Conservation (phyloP, 192 early-diverging fungal genomes). For the Coemansia sp. region DNA sequence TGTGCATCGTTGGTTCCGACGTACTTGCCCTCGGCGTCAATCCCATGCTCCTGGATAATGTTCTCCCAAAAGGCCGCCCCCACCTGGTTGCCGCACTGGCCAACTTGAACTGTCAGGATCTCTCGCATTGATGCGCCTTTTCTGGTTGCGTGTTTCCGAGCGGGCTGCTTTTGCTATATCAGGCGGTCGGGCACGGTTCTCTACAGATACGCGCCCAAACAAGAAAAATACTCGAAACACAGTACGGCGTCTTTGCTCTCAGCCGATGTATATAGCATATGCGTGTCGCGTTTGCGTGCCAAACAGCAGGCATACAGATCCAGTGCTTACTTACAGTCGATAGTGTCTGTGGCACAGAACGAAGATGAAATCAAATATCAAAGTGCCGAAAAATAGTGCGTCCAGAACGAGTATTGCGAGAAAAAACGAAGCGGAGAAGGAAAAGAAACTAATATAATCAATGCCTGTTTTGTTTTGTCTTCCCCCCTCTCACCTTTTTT, state of each 20-base stretch:
- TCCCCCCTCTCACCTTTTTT: not conserved
- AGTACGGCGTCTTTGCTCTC: not conserved
- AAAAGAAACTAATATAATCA: not conserved
- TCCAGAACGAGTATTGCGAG: not conserved
- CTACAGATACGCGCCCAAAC: too few species aligned
- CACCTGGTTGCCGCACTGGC: constrained; percentile 74
- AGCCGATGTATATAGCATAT: not conserved
- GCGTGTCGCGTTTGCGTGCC: too few species aligned
- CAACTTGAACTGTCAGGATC: constrained; percentile 62
- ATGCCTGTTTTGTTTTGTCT: too few species aligned
- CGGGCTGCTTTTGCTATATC: constrained; percentile 3
- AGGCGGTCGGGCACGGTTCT: too few species aligned
- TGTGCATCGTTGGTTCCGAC: constrained; percentile 66
- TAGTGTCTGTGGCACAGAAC: not conserved
- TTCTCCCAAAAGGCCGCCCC: constrained; percentile 89
- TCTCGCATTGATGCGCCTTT: constrained; percentile 56
- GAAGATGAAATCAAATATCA: not conserved
- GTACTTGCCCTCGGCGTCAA: constrained; percentile 61
- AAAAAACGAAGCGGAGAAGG: constrained; percentile 17
- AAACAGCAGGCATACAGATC: not conserved
- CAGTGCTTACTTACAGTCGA: not conserved
- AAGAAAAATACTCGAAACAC: not conserved
- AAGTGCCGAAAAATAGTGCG: not conserved
- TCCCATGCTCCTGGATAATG: constrained; percentile 81
- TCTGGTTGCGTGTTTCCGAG: too few species aligned